Evolutionary conservation across 805 yeast genomes (phyloP).

Genomic region (Komagataella ulmi): DNA sequence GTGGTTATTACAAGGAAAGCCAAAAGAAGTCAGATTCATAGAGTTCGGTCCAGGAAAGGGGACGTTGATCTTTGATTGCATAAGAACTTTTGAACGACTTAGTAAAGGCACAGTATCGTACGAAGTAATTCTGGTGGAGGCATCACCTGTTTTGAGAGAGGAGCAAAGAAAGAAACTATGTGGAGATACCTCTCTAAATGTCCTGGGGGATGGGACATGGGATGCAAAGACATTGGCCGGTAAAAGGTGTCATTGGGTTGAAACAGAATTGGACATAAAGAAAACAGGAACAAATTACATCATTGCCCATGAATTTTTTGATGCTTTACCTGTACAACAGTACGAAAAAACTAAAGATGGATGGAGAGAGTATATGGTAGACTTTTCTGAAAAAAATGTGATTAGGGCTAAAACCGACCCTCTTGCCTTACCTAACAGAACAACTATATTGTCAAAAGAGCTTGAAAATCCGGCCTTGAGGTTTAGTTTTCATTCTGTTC

Average conservation of each 20-base stretch:
- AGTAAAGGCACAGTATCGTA: slow-evolving; percentile 5
- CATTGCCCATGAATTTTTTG: slow-evolving; percentile 79
- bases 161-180: slow-evolving; percentile 43
- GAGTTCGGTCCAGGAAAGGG: slow-evolving; percentile 87
- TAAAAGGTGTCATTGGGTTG: slow-evolving; percentile 28
- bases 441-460: slow-evolving; percentile 1
- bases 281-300: slow-evolving; percentile 41
- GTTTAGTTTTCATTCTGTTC: slow-evolving; percentile 38
- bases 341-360: slow-evolving; percentile 51
- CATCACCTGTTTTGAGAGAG: slow-evolving; percentile 47
- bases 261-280: not conserved
- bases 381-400: slow-evolving; percentile 21
- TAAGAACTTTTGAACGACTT: slow-evolving; percentile 32
- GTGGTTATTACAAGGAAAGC: slow-evolving; percentile 46
- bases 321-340: slow-evolving; percentile 69
- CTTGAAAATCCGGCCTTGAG: not conserved
- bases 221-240: slow-evolving; percentile 42
- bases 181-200: slow-evolving; percentile 9
- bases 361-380: slow-evolving; percentile 73
- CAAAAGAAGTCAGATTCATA: slow-evolving; percentile 36
- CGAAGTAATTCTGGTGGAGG: slow-evolving; percentile 50
- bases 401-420: slow-evolving; percentile 2
- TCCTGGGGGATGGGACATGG: slow-evolving; percentile 35
- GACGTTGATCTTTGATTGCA: slow-evolving; percentile 56
- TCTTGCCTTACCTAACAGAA: slow-evolving; percentile 9